Conservation (phyloP, 1,284 basidiomycete species). For the Austroboletus niveus region DNA sequence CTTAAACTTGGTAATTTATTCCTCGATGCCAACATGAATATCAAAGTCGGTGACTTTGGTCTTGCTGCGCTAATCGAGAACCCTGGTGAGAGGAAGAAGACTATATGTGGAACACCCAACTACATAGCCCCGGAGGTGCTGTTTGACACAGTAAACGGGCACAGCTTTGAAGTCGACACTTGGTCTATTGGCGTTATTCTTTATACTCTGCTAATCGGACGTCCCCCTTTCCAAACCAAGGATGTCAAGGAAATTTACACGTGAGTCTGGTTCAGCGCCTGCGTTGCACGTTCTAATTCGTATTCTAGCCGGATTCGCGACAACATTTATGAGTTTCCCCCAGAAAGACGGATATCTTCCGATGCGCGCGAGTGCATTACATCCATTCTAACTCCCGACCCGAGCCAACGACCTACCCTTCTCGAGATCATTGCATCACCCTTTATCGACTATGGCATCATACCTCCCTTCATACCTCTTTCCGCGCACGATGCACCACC, state of each 20-base stretch:
- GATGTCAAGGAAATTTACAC: conserved; percentile 95
- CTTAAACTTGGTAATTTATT: conserved; percentile 96
- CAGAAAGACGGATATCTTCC: conserved; percentile 68
- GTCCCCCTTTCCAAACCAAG: conserved; percentile 97
- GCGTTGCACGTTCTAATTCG: conserved; percentile 7
- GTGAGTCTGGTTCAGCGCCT: conserved; percentile 41
- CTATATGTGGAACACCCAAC: conserved; percentile 97
- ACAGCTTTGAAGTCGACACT: conserved; percentile 97
- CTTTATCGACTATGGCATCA: conserved; percentile 83
- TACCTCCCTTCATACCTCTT: conserved; percentile 79
- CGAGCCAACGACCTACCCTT: conserved; percentile 78
- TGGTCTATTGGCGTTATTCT: conserved; percentile 98
- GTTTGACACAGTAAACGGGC: conserved; percentile 93
- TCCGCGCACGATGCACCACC: conserved; percentile 76
- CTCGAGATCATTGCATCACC: conserved; percentile 83
- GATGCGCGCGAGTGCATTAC: conserved; percentile 81
- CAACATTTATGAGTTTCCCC: conserved; percentile 92
- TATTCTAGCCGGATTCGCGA: conserved; percentile 82
- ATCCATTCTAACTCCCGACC: conserved; percentile 83
- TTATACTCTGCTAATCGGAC: conserved; percentile 92
- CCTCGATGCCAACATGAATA: conserved; percentile 88
- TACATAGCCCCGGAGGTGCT: conserved; percentile 98
- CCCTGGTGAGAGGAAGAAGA: conserved; percentile 96
- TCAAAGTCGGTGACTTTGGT: conserved; percentile 98
- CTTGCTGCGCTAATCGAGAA: conserved; percentile 95